phyloP scores from a whole-genome alignment of 768 basidiomycete species.

The Russula emetica region DNA sequence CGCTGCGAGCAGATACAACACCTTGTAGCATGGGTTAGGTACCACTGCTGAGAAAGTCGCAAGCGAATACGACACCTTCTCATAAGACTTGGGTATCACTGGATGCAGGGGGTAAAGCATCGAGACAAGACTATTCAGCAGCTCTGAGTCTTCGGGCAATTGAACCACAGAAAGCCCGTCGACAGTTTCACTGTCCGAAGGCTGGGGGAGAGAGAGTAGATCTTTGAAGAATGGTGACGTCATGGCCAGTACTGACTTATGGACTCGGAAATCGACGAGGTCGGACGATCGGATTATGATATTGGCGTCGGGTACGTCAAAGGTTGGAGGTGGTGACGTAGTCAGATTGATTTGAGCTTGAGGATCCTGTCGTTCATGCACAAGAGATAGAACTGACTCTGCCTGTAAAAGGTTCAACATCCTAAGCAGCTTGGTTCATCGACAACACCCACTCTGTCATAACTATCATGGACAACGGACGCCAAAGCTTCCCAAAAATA shows the following conservation, averaged over 20 bases:
- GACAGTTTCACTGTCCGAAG: not conserved
- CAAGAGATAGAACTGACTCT: not conserved
- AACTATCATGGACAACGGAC: not conserved
- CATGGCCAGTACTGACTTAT: slow-evolving; percentile 8
- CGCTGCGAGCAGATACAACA: too few relatives aligned
- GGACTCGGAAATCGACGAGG: slow-evolving; percentile 6
- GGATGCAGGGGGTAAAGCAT: slow-evolving; percentile 4
- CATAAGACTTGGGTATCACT: not conserved
- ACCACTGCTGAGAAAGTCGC: not conserved
- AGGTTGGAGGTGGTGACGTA: not conserved
- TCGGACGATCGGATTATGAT: slow-evolving; percentile 5
- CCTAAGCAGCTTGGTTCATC: not conserved
- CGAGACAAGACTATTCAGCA: not conserved
- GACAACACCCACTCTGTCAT: not conserved
- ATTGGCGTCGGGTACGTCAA: not conserved
- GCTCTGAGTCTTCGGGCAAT: not conserved
- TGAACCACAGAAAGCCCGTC: not conserved
- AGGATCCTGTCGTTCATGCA: not conserved
- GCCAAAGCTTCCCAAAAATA: slow-evolving; percentile 5
- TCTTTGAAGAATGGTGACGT: slow-evolving; percentile 1
- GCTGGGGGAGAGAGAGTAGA: not conserved
- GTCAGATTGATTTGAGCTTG: not conserved
- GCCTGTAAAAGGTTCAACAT: not conserved
- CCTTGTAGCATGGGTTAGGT: too few relatives aligned
- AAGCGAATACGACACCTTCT: slow-evolving; percentile 4